phyloP scores from a whole-genome alignment of 129 eudicot species.

The Flaveria bidentis region DNA sequence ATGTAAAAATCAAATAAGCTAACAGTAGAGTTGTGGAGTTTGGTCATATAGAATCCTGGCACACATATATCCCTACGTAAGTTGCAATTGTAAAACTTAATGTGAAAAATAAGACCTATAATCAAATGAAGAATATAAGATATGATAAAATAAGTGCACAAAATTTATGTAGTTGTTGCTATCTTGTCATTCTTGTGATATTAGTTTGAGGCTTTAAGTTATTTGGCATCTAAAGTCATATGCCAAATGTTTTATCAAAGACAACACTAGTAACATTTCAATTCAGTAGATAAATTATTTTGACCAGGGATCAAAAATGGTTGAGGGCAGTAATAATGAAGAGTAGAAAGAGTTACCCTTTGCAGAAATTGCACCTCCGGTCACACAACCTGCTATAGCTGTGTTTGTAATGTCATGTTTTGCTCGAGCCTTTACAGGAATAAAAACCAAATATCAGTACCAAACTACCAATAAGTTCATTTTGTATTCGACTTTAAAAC shows the following conservation, averaged over 20 bases:
- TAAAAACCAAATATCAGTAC: constrained; percentile 22
- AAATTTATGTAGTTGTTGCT: no score
- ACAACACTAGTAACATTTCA: not conserved
- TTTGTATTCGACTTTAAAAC: not conserved
- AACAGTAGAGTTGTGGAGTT: not conserved
- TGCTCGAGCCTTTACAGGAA: constrained; percentile 70
- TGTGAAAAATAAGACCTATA: no score
- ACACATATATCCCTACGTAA: not conserved
- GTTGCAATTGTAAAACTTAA: no score
- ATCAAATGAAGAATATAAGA: no score
- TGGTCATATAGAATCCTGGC: not conserved
- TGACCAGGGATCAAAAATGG: not conserved
- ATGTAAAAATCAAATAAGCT: not conserved
- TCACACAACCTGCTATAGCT: constrained; percentile 85
- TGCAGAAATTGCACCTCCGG: constrained; percentile 84
- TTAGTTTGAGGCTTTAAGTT: not conserved
- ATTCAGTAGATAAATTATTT: not conserved
- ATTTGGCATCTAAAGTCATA: not conserved
- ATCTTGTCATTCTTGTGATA: not conserved
- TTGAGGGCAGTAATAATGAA: not conserved
- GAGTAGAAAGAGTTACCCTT: constrained; percentile 48
- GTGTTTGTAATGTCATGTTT: constrained; percentile 87
- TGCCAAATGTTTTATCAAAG: not conserved
- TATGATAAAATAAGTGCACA: no score
- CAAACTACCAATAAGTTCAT: not conserved